These are phyloP conservation scores for Podaxis sp. DNA, from an alignment of 768 basidiomycete species.

Conservation along the genomic window DNA sequence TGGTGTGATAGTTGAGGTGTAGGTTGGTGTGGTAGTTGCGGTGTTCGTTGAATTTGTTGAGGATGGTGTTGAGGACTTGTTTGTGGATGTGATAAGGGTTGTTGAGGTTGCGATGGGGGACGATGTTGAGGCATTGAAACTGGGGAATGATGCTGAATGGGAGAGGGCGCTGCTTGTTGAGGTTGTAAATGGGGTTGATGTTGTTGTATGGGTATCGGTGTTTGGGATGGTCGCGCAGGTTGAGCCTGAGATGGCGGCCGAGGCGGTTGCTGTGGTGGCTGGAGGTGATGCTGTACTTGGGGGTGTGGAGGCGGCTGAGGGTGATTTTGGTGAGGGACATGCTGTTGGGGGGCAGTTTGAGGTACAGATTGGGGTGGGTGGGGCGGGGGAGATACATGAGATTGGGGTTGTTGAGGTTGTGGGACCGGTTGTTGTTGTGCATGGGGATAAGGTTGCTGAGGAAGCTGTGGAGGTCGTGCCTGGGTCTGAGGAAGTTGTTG, in stretches of 20 bases:
- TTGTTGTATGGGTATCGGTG: conserved; percentile 15
- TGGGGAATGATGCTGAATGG: conserved; percentile 12
- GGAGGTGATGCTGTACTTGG: conserved; percentile 22
- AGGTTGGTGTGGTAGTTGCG: neutral
- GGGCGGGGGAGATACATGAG: conserved; percentile 14
- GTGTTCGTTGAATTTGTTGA: conserved; percentile 11
- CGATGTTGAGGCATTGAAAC: conserved; percentile 8
- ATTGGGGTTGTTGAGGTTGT: conserved; percentile 7
- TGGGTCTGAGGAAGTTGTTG: conserved; percentile 12
- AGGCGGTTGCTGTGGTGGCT: conserved; percentile 16
- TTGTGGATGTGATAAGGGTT: conserved; percentile 14
- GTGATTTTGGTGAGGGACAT: neutral
- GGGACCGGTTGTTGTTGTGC: conserved; percentile 6
- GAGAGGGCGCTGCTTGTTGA: conserved; percentile 10
- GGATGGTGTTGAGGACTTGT: conserved; percentile 19
- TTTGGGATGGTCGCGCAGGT: conserved; percentile 15
- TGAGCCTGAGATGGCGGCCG: conserved; percentile 11
- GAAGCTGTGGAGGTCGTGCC: conserved; percentile 14
- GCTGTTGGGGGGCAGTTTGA: neutral
- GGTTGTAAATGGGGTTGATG: conserved; percentile 17
- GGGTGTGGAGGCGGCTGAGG: conserved; percentile 19
- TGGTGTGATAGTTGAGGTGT: conserved; percentile 11
- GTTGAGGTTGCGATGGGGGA: conserved; percentile 8
- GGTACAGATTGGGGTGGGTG: conserved; percentile 13
- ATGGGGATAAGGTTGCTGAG: neutral